phyloP scores from a whole-genome alignment of 2,329 filamentous ascomycete species.

The Colletotrichum nymphaeae region DNA sequence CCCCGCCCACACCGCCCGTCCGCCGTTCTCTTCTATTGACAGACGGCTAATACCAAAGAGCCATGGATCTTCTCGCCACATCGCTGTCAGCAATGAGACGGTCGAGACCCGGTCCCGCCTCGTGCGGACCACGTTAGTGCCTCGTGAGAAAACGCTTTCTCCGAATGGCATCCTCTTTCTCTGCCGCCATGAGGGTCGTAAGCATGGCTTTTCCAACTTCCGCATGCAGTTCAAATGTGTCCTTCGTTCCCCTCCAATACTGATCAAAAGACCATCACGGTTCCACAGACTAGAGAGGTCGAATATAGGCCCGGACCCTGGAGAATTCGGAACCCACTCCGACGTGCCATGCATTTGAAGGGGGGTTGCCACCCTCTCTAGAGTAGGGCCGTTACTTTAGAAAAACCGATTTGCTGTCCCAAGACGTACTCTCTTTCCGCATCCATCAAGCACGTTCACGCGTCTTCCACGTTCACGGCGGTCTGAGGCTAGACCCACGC shows the following conservation, averaged over 20 bases:
- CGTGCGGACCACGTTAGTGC: constrained; percentile 14
- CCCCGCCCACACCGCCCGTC: neutral
- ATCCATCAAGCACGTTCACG: neutral
- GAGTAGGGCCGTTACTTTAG: neutral
- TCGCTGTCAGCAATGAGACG: neutral
- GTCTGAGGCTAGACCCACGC: neutral
- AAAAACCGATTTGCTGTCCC: too few relatives aligned
- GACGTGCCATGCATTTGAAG: neutral
- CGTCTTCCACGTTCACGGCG: neutral
- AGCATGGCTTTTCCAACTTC: neutral
- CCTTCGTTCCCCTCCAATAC: neutral
- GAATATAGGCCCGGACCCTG: neutral
- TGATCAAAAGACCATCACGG: neutral
- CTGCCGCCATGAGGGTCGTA: neutral
- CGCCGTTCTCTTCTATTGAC: neutral
- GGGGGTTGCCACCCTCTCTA: neutral
- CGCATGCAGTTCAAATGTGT: neutral
- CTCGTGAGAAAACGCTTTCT: neutral
- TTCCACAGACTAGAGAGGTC: neutral
- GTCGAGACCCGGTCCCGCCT: neutral
- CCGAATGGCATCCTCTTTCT: neutral
- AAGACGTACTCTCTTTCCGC: neutral
- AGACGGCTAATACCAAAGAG: neutral
- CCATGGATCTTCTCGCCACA: neutral
- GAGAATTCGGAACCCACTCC: neutral